These are phyloP conservation scores for Friedmanniomyces simplex DNA, from an alignment of 495 filamentous ascomycete genomes.

Conservation along the genomic window DNA sequence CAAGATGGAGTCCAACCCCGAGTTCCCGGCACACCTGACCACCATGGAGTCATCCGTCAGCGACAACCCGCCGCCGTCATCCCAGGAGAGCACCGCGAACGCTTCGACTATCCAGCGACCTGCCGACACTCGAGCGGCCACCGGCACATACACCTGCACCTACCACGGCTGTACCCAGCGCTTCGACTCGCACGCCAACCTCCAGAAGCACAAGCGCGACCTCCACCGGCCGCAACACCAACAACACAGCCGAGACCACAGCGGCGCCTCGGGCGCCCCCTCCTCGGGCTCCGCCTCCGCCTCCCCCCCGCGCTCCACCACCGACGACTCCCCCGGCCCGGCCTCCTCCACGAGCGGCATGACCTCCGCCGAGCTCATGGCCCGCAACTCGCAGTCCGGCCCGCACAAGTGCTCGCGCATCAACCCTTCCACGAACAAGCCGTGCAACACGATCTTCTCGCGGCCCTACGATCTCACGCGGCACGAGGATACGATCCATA, in stretches of 20 bases:
- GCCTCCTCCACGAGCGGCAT: constrained; percentile 30
- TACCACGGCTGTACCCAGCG: constrained; percentile 83
- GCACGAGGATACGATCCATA: constrained; percentile 97
- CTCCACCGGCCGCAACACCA: constrained; percentile 54
- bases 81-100: constrained; percentile 24
- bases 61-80: constrained; percentile 32
- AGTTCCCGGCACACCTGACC: constrained; percentile 51
- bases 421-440: constrained; percentile 92
- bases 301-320: constrained; percentile 24
- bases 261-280: neutral
- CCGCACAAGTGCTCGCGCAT: constrained; percentile 84
- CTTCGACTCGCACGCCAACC: constrained; percentile 73
- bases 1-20: constrained; percentile 30
- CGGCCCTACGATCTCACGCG: constrained; percentile 96
- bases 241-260: constrained; percentile 13
- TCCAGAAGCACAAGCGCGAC: constrained; percentile 94
- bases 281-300: constrained; percentile 1
- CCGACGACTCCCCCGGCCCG: constrained; percentile 35
- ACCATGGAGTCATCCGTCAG: constrained; percentile 57
- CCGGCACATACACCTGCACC: constrained; percentile 89
- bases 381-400: constrained; percentile 70
- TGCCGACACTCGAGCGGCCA: constrained; percentile 54
- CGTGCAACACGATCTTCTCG: constrained; percentile 92
- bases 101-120: constrained; percentile 40
- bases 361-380: constrained; percentile 42